These are phyloP conservation scores for Entomortierella parvispora DNA, from an alignment of 192 early-diverging fungal genomes.

Conservation along the genomic window DNA sequence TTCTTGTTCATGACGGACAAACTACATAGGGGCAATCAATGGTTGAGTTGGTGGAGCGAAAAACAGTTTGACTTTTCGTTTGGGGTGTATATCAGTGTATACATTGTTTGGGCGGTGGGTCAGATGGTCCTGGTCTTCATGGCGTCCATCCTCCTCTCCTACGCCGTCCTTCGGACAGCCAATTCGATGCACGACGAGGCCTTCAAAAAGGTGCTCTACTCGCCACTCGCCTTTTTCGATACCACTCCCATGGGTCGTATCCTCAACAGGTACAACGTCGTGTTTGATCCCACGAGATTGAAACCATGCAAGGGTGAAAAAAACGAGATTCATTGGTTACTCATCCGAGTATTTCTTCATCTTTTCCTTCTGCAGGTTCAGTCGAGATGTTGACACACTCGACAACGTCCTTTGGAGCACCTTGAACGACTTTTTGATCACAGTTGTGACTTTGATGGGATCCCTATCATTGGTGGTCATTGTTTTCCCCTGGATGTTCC, in stretches of 20 bases:
- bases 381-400: constrained; percentile 74
- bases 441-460: constrained; percentile 23
- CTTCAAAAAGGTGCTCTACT: constrained; percentile 7
- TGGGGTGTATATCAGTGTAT: background rate
- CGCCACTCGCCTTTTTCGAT: constrained; percentile 82
- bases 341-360: no score
- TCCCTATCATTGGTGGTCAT: constrained; percentile 61
- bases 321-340: no score
- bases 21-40: background rate
- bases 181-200: constrained; percentile 8
- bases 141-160: background rate
- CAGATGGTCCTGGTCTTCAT: constrained; percentile 4
- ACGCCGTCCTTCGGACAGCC: constrained; percentile 1
- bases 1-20: no score
- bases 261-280: no score
- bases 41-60: constrained; percentile 6
- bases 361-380: constrained; percentile 49
- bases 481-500: constrained; percentile 64
- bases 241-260: constrained; percentile 77
- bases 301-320: no score
- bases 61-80: background rate
- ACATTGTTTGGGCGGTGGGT: constrained; percentile 5
- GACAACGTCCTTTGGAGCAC: constrained; percentile 56
- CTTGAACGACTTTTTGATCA: constrained; percentile 22
- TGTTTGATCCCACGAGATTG: no score